Evolutionary conservation across 805 yeast genomes (phyloP), one percentile per base, ranked within the genome.

Genomic region (Candida sakaeoensis): DNA sequence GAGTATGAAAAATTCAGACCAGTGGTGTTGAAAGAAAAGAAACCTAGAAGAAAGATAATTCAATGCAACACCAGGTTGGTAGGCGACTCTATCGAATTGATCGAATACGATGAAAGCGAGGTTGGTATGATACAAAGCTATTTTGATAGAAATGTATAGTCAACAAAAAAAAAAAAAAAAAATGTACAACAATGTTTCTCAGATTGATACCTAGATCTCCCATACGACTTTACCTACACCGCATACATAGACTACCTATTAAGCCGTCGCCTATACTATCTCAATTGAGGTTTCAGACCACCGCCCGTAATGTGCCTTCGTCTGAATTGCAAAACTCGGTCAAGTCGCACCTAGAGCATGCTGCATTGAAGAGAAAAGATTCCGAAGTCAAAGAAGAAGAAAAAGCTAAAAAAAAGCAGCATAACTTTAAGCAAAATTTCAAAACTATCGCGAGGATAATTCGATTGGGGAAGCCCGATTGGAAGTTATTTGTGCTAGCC

Each of bases 21-120:
- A 39, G 67, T 74, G 26, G 88, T 88, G 10, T 64, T 88, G 44
- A 63, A 67, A 33, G 82, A 85, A 57, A 85, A 86, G 62, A 70
- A 82, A 50, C 95, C 96, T 46, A 77, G 96, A 60, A 82, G 80
- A 60, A 95, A 86, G 58, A 75, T 82, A 49, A 79, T 88, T 42
- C 96, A 88, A 62, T 86, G 89, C 19, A 88, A 88, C 61, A 83
- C 95, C 7, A 49, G 56, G 10, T 66, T 54, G 8, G 72, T 60
- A 4, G 70, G 61, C 7, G 58, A 17, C 17, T 24, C 56, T 5
- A 79, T 82, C 23, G 70, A 62, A 29, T 68, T 87, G n/a, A 72
- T 69, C 42, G 95, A 85, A 55, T 88, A 88, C 52, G 81, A 77
- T 19, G 91, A 85, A 55, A 70, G 80, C 9, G 80, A 79, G 48